Evolutionary conservation across 108 stramenopile species (phyloP).

Genomic region (Nannochloropsis salina): DNA sequence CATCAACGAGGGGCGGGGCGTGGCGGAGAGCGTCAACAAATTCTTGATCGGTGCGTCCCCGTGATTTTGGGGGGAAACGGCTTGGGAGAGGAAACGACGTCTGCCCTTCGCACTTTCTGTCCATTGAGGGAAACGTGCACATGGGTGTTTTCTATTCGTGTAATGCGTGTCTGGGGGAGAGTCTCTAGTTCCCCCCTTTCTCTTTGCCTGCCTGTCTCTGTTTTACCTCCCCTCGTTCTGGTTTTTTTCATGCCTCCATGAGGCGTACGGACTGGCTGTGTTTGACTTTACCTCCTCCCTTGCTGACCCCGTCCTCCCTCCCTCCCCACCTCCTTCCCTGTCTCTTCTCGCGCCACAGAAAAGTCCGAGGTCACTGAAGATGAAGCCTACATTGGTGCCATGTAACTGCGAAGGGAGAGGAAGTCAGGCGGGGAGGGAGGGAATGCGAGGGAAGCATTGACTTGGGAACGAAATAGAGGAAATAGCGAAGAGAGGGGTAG

Average conservation of each 20-base stretch:
- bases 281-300: not conserved
- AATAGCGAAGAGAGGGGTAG: not conserved
- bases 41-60: conserved; percentile 56
- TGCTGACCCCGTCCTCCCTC: not conserved
- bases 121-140: too few species aligned
- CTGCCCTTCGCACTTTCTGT: too few species aligned
- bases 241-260: too few species aligned
- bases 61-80: too few species aligned
- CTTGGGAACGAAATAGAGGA: not conserved
- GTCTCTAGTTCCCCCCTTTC: not conserved
- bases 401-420: not conserved
- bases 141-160: too few species aligned
- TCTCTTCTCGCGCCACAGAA: not conserved
- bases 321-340: not conserved
- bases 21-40: conserved; percentile 70
- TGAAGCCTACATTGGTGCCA: not conserved
- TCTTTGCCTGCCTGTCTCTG: not conserved
- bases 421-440: not conserved
- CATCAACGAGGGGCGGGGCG: conserved; percentile 93
- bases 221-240: too few species aligned
- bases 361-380: not conserved
- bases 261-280: too few species aligned
- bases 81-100: too few species aligned
- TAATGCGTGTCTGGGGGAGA: too few species aligned
- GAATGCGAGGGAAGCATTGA: not conserved